Evolutionary conservation across 83 land plant species (phyloP).

Genomic region (Picea engelmannii): DNA sequence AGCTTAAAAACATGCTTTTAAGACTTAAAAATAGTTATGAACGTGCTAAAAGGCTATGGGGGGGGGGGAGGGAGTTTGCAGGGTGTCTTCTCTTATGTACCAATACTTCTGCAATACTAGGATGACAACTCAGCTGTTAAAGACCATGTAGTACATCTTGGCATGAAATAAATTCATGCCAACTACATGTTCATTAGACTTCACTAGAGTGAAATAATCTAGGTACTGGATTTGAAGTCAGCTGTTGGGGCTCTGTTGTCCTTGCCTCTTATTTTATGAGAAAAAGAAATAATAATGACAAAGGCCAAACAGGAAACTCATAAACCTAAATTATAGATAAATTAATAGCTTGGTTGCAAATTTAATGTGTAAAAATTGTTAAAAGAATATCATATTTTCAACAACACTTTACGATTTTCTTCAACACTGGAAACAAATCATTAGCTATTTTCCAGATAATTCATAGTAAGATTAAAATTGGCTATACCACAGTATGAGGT

Average conservation of each 20-base stretch:
- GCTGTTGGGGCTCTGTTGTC: not conserved
- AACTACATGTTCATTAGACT: too few species aligned
- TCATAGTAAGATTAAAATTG: not conserved
- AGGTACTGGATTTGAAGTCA: not conserved
- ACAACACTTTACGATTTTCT: not conserved
- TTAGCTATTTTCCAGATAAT: not conserved
- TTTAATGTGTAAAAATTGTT: not conserved
- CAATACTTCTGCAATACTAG: too few species aligned
- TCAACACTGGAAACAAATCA: not conserved
- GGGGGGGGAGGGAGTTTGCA: too few species aligned
- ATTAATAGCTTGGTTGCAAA: not conserved
- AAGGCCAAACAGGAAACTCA: not conserved
- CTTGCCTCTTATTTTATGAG: slow-evolving; percentile 2
- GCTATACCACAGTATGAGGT: not conserved
- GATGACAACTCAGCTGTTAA: too few species aligned
- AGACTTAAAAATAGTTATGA: too few species aligned
- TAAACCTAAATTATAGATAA: not conserved
- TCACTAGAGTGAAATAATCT: too few species aligned
- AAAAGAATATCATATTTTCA: not conserved
- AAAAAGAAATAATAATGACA: not conserved
- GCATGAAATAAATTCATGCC: too few species aligned
- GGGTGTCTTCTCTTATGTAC: too few species aligned
- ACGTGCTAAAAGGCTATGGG: too few species aligned
- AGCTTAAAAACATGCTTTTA: too few species aligned
- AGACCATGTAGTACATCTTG: too few species aligned